A percentile compares a stretch with the other conserved stretches of the same genome.
These are phyloP conservation scores for Tricholoma sp. DNA, from an alignment of 768 basidiomycete species.

Conservation along the genomic window DNA sequence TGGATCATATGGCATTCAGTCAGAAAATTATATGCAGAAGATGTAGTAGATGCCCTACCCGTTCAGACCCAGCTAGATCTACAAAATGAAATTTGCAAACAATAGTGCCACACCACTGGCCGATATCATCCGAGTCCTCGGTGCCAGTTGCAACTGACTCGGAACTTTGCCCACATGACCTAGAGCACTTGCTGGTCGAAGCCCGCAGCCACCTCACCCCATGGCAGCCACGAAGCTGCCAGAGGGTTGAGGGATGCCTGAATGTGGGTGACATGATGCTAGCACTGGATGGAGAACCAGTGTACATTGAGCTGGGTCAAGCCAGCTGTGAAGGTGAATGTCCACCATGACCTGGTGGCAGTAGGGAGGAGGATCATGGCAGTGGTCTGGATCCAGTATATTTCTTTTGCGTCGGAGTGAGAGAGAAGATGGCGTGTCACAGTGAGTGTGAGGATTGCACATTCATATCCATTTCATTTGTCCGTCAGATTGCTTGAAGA, in stretches of 20 bases:
- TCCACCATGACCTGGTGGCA: slow-evolving; percentile 65
- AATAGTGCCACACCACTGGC: slow-evolving; percentile 89
- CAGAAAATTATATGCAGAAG: too few species aligned
- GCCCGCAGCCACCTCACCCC: slow-evolving; percentile 55
- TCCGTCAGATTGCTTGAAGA: slow-evolving; percentile 71
- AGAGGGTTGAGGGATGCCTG: slow-evolving; percentile 73
- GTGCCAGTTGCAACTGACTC: too few species aligned
- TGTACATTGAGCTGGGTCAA: too few species aligned
- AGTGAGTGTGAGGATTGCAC: too few species aligned
- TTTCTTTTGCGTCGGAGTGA: slow-evolving; percentile 88
- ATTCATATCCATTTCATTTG: slow-evolving; percentile 98
- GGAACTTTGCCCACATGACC: too few species aligned
- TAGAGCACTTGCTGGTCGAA: slow-evolving; percentile 79
- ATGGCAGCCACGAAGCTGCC: slow-evolving; percentile 76
- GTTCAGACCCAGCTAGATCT: too few species aligned
- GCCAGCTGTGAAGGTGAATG: slow-evolving; percentile 75
- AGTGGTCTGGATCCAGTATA: slow-evolving; percentile 66
- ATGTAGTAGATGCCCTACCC: too few species aligned
- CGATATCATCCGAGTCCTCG: slow-evolving; percentile 63
- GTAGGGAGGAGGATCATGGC: slow-evolving; percentile 72
- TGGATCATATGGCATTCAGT: too few species aligned
- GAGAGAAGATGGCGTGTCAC: too few species aligned
- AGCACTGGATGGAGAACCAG: slow-evolving; percentile 34
- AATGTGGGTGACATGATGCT: slow-evolving; percentile 76
- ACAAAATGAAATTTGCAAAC: too few species aligned